Percentiles rank a stretch among this genome's conserved stretches.
Conservation (phyloP, 2,329 filamentous ascomycete genomes). For the Scedosporium apiospermum region DNA sequence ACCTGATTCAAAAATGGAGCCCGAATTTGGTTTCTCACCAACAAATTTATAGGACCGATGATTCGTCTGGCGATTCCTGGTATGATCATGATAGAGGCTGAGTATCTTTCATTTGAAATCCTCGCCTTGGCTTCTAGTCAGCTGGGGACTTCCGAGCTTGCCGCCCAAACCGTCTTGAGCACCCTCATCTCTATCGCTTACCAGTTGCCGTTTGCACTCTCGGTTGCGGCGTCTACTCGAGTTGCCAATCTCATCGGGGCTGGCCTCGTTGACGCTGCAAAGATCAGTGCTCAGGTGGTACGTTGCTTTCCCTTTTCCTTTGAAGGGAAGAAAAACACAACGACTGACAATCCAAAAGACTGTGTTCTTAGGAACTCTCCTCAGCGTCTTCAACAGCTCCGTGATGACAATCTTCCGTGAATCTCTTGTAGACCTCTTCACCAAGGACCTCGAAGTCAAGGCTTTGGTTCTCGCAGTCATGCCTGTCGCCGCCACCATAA, state of each 20-base stretch:
- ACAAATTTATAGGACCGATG: conserved; percentile 45
- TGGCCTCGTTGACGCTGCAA: conserved; percentile 69
- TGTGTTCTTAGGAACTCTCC: conserved; percentile 53
- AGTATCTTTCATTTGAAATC: conserved; percentile 89
- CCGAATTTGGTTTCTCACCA: neutral
- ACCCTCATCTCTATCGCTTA: conserved; percentile 74
- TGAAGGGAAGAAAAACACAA: neutral
- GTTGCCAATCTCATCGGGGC: conserved; percentile 90
- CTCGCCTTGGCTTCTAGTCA: conserved; percentile 75
- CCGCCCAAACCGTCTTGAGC: conserved; percentile 77
- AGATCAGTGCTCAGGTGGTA: conserved; percentile 68
- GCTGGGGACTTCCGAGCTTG: conserved; percentile 69
- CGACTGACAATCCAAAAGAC: conserved; percentile 16
- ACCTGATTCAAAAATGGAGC: neutral
- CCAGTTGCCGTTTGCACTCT: conserved; percentile 86
- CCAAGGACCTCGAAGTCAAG: conserved; percentile 62
- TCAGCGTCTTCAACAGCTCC: conserved; percentile 72
- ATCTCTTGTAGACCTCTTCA: conserved; percentile 70
- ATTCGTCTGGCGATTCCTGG: conserved; percentile 79
- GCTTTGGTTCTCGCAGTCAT: conserved; percentile 59
- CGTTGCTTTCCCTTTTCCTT: conserved; percentile 15
- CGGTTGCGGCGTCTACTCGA: conserved; percentile 78
- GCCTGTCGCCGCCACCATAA: conserved; percentile 78
- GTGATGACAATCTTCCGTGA: conserved; percentile 60
- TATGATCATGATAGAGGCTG: conserved; percentile 87